phyloP scores from a whole-genome alignment of 1,284 basidiomycete species.

The Rhodotorula mucilaginosa region DNA sequence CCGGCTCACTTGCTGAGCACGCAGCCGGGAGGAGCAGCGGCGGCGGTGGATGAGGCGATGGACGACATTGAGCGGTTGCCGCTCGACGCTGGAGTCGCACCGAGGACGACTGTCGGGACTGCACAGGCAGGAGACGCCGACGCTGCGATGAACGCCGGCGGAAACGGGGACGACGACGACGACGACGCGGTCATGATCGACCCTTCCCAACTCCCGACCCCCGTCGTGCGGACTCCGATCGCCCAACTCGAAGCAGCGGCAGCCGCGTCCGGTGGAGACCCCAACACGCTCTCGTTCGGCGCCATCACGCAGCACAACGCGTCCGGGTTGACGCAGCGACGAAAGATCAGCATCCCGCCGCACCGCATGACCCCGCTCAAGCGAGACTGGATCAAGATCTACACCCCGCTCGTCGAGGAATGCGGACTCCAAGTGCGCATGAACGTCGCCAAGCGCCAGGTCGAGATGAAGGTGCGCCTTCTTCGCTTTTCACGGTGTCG shows the following conservation, averaged over 20 bases:
- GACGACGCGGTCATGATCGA: conserved; percentile 45
- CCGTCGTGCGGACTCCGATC: conserved; percentile 32
- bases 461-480: conserved; percentile 81
- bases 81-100: conserved; percentile 22
- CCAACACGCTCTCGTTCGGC: conserved; percentile 37
- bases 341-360: conserved; percentile 75
- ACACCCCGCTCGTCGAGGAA: conserved; percentile 92
- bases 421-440: conserved; percentile 91
- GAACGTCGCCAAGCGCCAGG: conserved; percentile 83
- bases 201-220: conserved; percentile 35
- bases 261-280: conserved; percentile 2
- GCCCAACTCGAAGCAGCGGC: conserved; percentile 13
- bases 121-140: conserved; percentile 15
- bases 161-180: conserved; percentile 21
- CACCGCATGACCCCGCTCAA: conserved; percentile 97
- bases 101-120: conserved; percentile 2
- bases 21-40: conserved; percentile 21
- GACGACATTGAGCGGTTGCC: conserved; percentile 23
- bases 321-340: conserved; percentile 32
- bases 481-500: background rate
- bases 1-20: conserved; percentile 32
- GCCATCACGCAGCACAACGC: conserved; percentile 31
- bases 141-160: conserved; percentile 27
- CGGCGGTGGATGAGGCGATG: conserved; percentile 4
- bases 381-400: conserved; percentile 96